Evolutionary conservation across 1,284 basidiomycete species (phyloP).

Genomic region (Chalciporus sp.): DNA sequence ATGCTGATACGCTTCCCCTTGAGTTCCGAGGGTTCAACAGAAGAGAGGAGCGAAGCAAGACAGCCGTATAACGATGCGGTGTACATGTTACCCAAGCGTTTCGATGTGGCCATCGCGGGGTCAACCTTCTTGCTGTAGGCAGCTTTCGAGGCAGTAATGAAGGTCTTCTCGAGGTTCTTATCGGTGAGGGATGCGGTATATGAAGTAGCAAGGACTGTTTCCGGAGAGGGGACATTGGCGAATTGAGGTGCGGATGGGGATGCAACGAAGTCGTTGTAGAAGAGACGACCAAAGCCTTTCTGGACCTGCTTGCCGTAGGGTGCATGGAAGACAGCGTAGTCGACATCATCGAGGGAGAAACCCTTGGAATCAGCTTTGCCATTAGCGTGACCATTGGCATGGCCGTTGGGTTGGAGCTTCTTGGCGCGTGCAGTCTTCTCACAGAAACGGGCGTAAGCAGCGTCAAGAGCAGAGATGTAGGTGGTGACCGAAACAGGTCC

Average conservation of each 20-base stretch:
- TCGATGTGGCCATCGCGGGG: conserved; percentile 81
- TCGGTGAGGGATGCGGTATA: conserved; percentile 82
- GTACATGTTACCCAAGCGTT: conserved; percentile 97
- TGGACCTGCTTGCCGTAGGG: conserved; percentile 99
- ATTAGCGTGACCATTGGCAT: conserved; percentile 41
- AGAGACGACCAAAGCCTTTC: conserved; percentile 93
- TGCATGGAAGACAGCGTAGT: conserved; percentile 91
- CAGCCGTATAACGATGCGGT: conserved; percentile 96
- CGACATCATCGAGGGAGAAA: conserved; percentile 80
- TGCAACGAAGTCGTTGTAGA: conserved; percentile 91
- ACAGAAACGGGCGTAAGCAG: conserved; percentile 86
- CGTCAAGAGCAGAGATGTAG: conserved; percentile 94
- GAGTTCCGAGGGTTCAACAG: conserved; percentile 66
- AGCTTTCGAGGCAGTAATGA: conserved; percentile 73
- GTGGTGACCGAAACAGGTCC: conserved; percentile 96
- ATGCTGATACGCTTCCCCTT: conserved; percentile 84
- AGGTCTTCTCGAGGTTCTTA: conserved; percentile 95
- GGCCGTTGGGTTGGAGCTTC: conserved; percentile 47
- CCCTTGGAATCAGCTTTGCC: conserved; percentile 34
- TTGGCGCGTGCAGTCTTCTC: conserved; percentile 78
- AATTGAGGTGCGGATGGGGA: conserved; percentile 78
- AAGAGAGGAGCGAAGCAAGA: conserved; percentile 80
- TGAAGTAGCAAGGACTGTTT: conserved; percentile 66
- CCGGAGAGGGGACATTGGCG: conserved; percentile 71
- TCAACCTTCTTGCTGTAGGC: conserved; percentile 75